Evolutionary conservation across 345 rosid genomes (phyloP).

Genomic region (Populus euphratica): DNA sequence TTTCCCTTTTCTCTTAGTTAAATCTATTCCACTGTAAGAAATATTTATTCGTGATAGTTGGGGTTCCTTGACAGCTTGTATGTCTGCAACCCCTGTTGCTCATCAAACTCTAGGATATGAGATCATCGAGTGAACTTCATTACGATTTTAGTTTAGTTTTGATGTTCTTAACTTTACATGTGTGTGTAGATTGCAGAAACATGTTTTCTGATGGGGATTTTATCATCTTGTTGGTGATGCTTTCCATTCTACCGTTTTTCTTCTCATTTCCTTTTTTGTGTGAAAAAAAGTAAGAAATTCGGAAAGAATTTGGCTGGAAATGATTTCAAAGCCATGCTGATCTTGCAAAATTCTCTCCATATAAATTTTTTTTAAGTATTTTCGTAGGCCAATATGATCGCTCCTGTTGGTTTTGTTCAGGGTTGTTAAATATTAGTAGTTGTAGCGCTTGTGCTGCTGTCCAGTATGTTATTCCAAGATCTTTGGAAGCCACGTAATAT

Average conservation of each 20-base stretch:
- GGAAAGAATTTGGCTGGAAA: no score
- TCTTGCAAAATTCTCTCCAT: no score
- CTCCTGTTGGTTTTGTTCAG: no score
- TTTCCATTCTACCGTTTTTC: neutral
- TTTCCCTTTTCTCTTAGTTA: neutral
- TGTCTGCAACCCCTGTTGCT: neutral
- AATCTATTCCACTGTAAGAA: neutral
- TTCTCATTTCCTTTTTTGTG: neutral
- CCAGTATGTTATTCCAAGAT: no score
- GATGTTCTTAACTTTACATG: neutral
- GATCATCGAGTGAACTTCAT: neutral
- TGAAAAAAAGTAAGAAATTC: neutral
- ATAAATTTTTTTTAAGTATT: accelerated
- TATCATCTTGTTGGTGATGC: neutral
- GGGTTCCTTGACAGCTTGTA: neutral
- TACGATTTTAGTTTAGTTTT: neutral
- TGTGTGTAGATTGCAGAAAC: neutral
- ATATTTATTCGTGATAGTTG: neutral
- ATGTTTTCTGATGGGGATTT: neutral
- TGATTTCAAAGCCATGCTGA: no score
- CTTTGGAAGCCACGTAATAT: no score
- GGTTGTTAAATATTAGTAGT: no score
- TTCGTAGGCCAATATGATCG: no score
- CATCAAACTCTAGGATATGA: neutral
- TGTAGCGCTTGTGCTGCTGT: no score